Evolutionary conservation across 805 yeast genomes (phyloP).

Genomic region (Cyberlindnera japonica): DNA sequence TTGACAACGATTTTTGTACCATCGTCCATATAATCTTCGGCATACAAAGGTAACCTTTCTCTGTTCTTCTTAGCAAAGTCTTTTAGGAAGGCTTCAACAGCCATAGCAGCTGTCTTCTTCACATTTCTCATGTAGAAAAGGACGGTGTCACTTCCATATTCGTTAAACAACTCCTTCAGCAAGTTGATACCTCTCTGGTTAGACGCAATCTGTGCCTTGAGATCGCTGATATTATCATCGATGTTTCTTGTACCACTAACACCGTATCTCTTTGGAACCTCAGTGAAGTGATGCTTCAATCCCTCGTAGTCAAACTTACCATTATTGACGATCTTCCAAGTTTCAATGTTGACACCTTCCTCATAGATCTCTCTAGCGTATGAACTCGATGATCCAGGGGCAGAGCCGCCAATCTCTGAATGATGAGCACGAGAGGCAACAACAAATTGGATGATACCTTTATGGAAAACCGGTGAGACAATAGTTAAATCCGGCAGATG

Average conservation of each 20-base stretch:
- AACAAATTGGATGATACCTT: slow-evolving; percentile 45
- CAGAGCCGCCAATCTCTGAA: slow-evolving; percentile 78
- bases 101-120: slow-evolving; percentile 43
- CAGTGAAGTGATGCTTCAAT: slow-evolving; percentile 40
- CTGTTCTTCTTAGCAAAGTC: slow-evolving; percentile 40
- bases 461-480: slow-evolving; percentile 51
- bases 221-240: slow-evolving; percentile 48
- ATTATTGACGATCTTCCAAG: slow-evolving; percentile 46
- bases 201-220: slow-evolving; percentile 49
- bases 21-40: slow-evolving; percentile 51
- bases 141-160: slow-evolving; percentile 41
- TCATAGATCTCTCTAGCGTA: slow-evolving; percentile 49
- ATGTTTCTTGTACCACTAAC: slow-evolving; percentile 54
- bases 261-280: slow-evolving; percentile 47
- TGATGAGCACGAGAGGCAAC: slow-evolving; percentile 80
- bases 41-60: slow-evolving; percentile 35
- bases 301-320: slow-evolving; percentile 54
- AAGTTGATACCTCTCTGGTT: slow-evolving; percentile 49
- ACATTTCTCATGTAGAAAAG: slow-evolving; percentile 45
- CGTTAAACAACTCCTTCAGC: slow-evolving; percentile 39
- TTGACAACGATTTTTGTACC: slow-evolving; percentile 46
- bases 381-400: slow-evolving; percentile 56
- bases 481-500: slow-evolving; percentile 52
- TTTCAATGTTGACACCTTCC: slow-evolving; percentile 53
- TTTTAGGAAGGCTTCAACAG: slow-evolving; percentile 36